Evolutionary conservation across 2,329 filamentous ascomycete genomes (phyloP), one percentile per base, ranked within the genome.

Genomic region (Colletotrichum musicola): DNA sequence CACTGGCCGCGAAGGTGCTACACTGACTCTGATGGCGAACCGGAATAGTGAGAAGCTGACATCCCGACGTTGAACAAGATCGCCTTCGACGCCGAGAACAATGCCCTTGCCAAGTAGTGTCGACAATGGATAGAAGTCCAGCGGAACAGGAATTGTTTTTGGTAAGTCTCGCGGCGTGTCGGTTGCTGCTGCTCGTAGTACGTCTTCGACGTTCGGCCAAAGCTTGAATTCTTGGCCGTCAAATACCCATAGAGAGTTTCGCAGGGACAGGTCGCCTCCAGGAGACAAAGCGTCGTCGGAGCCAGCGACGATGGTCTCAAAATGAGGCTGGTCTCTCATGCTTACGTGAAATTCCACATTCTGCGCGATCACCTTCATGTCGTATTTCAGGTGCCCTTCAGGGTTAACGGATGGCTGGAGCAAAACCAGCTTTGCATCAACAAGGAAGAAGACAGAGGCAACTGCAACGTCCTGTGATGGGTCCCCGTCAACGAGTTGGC

Each of bases 51-150:
- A 93, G 82, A 98, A 98, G 73, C 88, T 93, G 68, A 97, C 89
- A 79, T 99, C 95, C 59, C 95, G 90, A 64, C 96, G 89, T 80
- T 98, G 95, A n/a, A 97, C 90, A 69, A 98, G 84, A 74, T 98
- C 96, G 0, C 95, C 91, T 77, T 99, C 96, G 13, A 98, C 89
- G 0, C 96, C 96, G 58, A 98, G 85, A 2, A 98, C 85, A 67
- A 98, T 93, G 1, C 93, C 95, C 78, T 98, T 98, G 67, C 90
- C 91, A n/a, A 97, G 83, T 4, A 98, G 82, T 3, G 95, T 89
- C 1, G 95, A 97, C 14, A 98, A 82, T 0, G 96, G 96, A 75
- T 98, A 98, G 79, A 98, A 99, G 78, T 99, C 96, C n/a, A 97
- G 85, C 0, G 92, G 88, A 63, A 98, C 89, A 25, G 91, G 88